phyloP scores from a whole-genome alignment of 805 yeast species.

The Wickerhamiella shivajii region DNA sequence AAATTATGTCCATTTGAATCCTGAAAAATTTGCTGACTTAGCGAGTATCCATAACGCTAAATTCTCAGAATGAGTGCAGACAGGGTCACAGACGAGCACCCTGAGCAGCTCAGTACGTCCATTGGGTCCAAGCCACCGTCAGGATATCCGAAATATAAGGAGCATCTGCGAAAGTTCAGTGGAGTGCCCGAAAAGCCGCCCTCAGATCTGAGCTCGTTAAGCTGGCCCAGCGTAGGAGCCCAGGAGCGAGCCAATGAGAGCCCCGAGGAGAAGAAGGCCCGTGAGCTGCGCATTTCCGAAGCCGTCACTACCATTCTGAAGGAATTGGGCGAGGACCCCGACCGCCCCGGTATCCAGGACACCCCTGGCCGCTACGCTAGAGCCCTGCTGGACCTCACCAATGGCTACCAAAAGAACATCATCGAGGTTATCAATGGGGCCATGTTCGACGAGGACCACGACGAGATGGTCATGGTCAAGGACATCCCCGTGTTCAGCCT shows the following conservation, averaged over 20 bases:
- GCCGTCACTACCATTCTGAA: slow-evolving; percentile 61
- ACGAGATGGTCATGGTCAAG: slow-evolving; percentile 95
- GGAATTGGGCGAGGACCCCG: slow-evolving; percentile 84
- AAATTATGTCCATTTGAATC: too few relatives aligned
- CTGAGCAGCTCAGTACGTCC: slow-evolving; percentile 8
- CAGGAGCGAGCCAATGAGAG: slow-evolving; percentile 56
- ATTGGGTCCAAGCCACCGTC: slow-evolving; percentile 14
- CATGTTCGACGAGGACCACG: slow-evolving; percentile 95
- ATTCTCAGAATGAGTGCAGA: too few relatives aligned
- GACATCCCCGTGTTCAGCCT: slow-evolving; percentile 85
- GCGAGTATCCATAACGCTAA: too few relatives aligned
- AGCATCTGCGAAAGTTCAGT: slow-evolving; percentile 19
- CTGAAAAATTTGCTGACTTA: too few relatives aligned
- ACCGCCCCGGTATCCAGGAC: slow-evolving; percentile 77
- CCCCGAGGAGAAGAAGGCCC: slow-evolving; percentile 44
- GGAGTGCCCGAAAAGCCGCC: slow-evolving; percentile 16
- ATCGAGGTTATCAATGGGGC: slow-evolving; percentile 87
- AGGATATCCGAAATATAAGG: slow-evolving; percentile 19
- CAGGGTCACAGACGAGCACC: not conserved
- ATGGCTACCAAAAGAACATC: slow-evolving; percentile 91
- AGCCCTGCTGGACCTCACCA: slow-evolving; percentile 90
- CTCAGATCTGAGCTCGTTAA: slow-evolving; percentile 67
- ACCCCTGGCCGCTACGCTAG: slow-evolving; percentile 95
- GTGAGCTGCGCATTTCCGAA: slow-evolving; percentile 64
- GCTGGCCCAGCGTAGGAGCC: slow-evolving; percentile 91